Evolutionary conservation across 2,329 filamentous ascomycete genomes (phyloP).

Genomic region (Penicillium sp.): DNA sequence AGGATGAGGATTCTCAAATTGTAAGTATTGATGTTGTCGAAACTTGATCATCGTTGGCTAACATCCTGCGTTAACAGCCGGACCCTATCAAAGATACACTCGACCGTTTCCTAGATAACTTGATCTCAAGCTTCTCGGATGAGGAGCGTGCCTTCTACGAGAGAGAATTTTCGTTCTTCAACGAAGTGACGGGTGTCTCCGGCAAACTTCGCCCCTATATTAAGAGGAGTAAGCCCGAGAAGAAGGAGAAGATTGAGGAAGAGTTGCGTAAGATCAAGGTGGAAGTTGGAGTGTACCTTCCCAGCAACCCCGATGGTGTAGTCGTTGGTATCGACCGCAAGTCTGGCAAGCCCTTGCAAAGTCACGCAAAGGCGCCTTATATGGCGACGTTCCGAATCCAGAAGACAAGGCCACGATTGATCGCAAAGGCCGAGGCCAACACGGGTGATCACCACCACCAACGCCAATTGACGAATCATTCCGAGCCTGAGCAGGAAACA

Average conservation of each 20-base stretch:
- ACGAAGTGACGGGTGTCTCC: conserved; percentile 91
- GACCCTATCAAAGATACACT: conserved; percentile 91
- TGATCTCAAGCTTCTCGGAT: conserved; percentile 76
- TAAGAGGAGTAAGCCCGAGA: conserved; percentile 88
- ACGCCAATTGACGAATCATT: conserved; percentile 22
- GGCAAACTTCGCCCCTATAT: conserved; percentile 94
- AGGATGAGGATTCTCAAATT: conserved; percentile 87
- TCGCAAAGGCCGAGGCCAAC: conserved; percentile 27
- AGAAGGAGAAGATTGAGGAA: conserved; percentile 99
- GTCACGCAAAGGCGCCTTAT: conserved; percentile 96
- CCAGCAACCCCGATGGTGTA: conserved; percentile 93
- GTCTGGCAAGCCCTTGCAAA: conserved; percentile 94
- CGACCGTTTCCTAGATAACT: conserved; percentile 80
- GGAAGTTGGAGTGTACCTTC: conserved; percentile 94
- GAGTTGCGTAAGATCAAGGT: conserved; percentile 96
- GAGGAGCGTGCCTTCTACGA: conserved; percentile 86
- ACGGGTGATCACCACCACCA: conserved; percentile 24
- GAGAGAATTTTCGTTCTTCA: conserved; percentile 95
- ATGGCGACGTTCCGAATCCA: conserved; percentile 99
- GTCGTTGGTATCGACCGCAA: conserved; percentile 98
- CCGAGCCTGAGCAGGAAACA: conserved; percentile 49
- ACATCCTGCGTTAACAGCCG: conserved; percentile 51
- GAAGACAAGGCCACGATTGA: conserved; percentile 58
- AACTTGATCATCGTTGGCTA: conserved; percentile 3
- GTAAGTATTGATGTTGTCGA: conserved; percentile 48